A percentile compares a stretch with the other conserved stretches of the same genome.
Evolutionary conservation across 176 grass and related monocot genomes (phyloP).

Genomic region (Panicum miliaceum): DNA sequence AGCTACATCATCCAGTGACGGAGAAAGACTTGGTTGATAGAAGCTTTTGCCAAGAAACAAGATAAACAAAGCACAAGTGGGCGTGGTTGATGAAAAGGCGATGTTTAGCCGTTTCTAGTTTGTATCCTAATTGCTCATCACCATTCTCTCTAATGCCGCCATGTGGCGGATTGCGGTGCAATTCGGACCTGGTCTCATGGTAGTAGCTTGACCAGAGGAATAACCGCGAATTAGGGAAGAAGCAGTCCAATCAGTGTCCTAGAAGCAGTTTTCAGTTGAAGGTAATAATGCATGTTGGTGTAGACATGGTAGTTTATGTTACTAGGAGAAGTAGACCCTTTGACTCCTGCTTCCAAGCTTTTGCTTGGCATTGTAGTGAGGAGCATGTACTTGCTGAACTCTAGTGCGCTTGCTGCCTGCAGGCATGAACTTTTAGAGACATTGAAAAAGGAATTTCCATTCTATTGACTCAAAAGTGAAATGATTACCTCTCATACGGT

Average conservation of each 20-base stretch:
- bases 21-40: constrained; percentile 37
- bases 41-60: constrained; percentile 9
- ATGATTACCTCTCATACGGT: not conserved
- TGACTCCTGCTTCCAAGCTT: not conserved
- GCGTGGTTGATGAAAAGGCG: constrained; percentile 37
- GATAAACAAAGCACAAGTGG: constrained; percentile 42
- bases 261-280: constrained; percentile 42
- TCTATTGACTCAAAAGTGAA: not conserved
- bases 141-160: constrained; percentile 37
- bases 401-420: not conserved
- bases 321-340: not conserved
- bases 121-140: constrained; percentile 16
- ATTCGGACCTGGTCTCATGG: constrained; percentile 32
- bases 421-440: not conserved
- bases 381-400: not conserved
- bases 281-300: not conserved
- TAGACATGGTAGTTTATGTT: constrained; percentile 45
- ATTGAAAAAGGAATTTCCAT: not conserved
- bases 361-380: constrained; percentile 15
- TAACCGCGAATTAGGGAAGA: constrained; percentile 35
- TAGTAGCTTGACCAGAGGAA: constrained; percentile 32
- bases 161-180: constrained; percentile 33
- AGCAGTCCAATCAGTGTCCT: constrained; percentile 43
- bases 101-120: constrained; percentile 17
- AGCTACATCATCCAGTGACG: constrained; percentile 15